Base-by-base conservation (phyloP, 139 green algal species). In the Ettlia oleoabundans region DNA sequence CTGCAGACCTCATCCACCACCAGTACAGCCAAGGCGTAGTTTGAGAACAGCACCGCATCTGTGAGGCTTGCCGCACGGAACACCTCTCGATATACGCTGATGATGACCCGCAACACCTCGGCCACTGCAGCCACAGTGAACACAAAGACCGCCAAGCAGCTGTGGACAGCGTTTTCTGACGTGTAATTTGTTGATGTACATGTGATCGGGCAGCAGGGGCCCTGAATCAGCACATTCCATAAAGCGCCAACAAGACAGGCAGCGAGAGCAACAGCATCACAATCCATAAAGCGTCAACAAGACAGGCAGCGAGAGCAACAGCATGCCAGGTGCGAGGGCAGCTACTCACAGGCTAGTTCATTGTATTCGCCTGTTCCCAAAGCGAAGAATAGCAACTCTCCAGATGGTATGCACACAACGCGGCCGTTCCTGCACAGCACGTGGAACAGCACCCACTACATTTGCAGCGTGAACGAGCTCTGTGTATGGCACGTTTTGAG, bases 341-440 rank as follows among this genome's bases (percentile, higher is more conserved):
- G 21, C 28, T 9, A n/a, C 92, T 89, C 41, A 95, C 92, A 37
- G 58, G 90, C 89, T 30, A 95, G 85, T 64, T 95, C 92, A 77
- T 92, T 89, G 74, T 96, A 96, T 33, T 96, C 92, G 0, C 92
- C 92, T 18, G 83, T 93, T 15, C 92, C 89, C 47, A 96, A n/a
- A 13, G 89, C 82, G 70, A 89, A 96, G 70, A 93, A 92, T 0
- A 96, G 81, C n/a, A 93, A 67, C 75, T 94, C 90, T 0, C 69
- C 83, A 22, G 82, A 77, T 7, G 82, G 81, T 1, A 92, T 87
- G 37, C 86, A 82, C 30, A 93, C 90, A 64, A 94, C 91, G 40
- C 79, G 76, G 21, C 76, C 82, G 42, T 89, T 84, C 65, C 32
- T 92, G 71, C 47, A 84, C 7, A 84, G 74, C 82, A 86, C 13